phyloP scores from a whole-genome alignment of 345 rosid species.

The Eucalyptus marginata region DNA sequence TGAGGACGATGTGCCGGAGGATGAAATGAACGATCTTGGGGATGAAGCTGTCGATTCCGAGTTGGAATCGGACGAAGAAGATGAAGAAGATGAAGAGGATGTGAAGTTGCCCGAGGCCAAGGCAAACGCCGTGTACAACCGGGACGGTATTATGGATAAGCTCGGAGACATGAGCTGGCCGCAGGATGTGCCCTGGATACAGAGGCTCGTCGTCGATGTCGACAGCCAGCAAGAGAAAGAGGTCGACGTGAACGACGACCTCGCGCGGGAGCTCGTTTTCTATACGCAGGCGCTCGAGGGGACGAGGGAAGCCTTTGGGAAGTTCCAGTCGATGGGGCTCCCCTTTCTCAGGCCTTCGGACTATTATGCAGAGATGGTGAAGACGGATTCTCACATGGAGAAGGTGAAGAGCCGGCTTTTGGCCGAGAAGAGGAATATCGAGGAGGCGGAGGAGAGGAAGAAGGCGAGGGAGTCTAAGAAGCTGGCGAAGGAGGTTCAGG shows the following conservation, averaged over 20 bases:
- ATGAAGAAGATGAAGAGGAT: constrained; percentile 25
- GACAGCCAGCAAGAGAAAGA: constrained; percentile 58
- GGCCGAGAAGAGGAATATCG: constrained; percentile 53
- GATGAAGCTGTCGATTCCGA: constrained; percentile 27
- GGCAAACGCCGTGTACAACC: constrained; percentile 40
- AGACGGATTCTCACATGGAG: constrained; percentile 69
- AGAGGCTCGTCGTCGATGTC: constrained; percentile 48
- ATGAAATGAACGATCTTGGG: constrained; percentile 20
- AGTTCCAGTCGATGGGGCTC: constrained; percentile 39
- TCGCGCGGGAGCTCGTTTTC: constrained; percentile 58
- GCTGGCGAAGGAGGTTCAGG: constrained; percentile 68
- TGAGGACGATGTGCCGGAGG: constrained; percentile 24
- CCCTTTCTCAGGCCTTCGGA: constrained; percentile 78
- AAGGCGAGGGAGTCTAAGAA: constrained; percentile 79
- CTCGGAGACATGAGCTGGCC: constrained; percentile 86
- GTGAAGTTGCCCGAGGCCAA: constrained; percentile 49
- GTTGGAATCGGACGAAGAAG: constrained; percentile 46
- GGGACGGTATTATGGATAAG: constrained; percentile 60
- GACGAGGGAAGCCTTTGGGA: constrained; percentile 48
- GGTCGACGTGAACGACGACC: constrained; percentile 86
- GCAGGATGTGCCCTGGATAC: constrained; percentile 50
- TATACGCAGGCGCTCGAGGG: constrained; percentile 80
- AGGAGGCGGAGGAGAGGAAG: constrained; percentile 88
- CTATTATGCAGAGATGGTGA: constrained; percentile 89
- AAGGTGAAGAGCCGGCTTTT: constrained; percentile 71